Percentiles rank a stretch among this genome's conserved stretches.
Conservation (phyloP, 1,139 yeast species). For the Kluyveromyces marxianus region DNA sequence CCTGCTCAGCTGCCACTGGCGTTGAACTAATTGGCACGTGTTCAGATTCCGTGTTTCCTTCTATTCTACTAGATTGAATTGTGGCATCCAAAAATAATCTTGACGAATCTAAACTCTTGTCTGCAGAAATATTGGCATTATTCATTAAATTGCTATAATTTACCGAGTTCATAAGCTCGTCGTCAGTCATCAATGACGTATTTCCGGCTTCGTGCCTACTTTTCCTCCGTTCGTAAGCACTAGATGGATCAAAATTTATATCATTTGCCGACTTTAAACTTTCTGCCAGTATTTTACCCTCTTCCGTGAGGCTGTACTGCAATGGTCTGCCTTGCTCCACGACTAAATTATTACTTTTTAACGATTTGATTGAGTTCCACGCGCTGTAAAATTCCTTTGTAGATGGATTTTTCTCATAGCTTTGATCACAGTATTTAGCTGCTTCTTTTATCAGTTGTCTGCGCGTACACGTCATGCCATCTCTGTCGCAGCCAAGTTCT, state of each 20-base stretch:
- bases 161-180: constrained; percentile 16
- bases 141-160: constrained; percentile 17
- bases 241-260: constrained; percentile 27
- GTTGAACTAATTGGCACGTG: not conserved
- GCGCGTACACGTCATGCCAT: constrained; percentile 46
- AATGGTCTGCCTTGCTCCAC: constrained; percentile 49
- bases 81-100: constrained; percentile 3
- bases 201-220: constrained; percentile 5
- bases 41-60: not conserved
- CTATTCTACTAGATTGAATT: constrained; percentile 1
- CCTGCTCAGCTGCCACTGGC: not conserved
- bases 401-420: constrained; percentile 58
- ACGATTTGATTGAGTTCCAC: constrained; percentile 65
- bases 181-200: constrained; percentile 1
- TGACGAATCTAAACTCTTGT: constrained; percentile 2
- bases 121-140: constrained; percentile 1
- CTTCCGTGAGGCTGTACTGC: constrained; percentile 61
- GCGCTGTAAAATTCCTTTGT: constrained; percentile 65
- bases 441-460: constrained; percentile 54
- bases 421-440: constrained; percentile 51
- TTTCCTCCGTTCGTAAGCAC: constrained; percentile 8
- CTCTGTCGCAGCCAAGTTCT: constrained; percentile 41
- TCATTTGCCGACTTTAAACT: constrained; percentile 43
- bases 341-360: constrained; percentile 58
- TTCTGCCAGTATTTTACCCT: constrained; percentile 59